Conservation (phyloP, 148 eudicot species). For the Chenopodium formosanum region DNA sequence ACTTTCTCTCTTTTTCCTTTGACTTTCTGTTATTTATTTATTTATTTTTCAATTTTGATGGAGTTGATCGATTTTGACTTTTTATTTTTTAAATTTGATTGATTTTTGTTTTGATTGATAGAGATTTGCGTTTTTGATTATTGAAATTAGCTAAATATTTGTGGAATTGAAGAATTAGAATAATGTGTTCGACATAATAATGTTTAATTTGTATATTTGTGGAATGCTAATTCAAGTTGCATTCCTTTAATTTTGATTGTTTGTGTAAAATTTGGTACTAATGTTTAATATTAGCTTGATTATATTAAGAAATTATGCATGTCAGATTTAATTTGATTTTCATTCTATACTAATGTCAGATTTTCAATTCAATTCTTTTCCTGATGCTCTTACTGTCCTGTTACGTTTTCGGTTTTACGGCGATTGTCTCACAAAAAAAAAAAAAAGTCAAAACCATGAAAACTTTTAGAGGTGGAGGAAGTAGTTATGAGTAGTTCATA, state of each 20-base stretch:
- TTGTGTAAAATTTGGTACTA: background rate
- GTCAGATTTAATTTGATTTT: background rate
- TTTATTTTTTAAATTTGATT: background rate
- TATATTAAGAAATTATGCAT: background rate
- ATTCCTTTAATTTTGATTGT: background rate
- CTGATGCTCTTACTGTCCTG: too few relatives aligned
- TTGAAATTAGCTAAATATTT: background rate
- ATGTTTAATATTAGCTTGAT: background rate
- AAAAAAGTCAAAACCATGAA: too few relatives aligned
- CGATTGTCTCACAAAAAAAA: too few relatives aligned
- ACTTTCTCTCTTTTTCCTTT: slow-evolving; percentile 8
- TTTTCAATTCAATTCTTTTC: too few relatives aligned
- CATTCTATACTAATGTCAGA: background rate
- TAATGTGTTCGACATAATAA: too few relatives aligned
- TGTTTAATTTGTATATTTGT: background rate
- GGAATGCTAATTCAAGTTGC: background rate
- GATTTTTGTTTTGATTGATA: slow-evolving; percentile 9
- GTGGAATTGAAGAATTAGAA: background rate
- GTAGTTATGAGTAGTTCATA: too few relatives aligned
- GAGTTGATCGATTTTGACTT: background rate
- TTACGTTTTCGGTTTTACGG: too few relatives aligned
- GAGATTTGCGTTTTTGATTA: background rate
- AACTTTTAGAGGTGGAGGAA: too few relatives aligned
- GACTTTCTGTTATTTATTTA: background rate
- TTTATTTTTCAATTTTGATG: background rate